Conservation (phyloP, 2,329 filamentous ascomycete genomes). For the Penicillium sp. region DNA sequence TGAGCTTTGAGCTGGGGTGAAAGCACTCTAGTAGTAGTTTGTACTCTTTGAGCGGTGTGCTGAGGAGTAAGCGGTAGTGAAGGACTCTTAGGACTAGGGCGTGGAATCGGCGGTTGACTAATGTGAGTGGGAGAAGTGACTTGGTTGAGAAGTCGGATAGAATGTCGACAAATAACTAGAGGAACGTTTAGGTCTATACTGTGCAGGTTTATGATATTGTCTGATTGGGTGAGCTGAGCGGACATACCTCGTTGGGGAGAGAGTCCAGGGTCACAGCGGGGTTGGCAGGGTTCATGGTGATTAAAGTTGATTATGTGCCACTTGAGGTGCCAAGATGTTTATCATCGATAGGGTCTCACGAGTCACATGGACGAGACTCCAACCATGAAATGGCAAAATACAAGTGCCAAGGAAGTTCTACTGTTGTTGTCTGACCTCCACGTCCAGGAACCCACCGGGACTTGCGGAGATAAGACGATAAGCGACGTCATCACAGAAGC, state of each 20-base stretch:
- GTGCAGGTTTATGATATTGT: not conserved
- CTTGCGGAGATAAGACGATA: not conserved
- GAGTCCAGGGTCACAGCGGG: slow-evolving; percentile 21
- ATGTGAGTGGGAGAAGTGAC: slow-evolving; percentile 55
- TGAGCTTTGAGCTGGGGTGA: slow-evolving; percentile 65
- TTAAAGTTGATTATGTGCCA: not conserved
- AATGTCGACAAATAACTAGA: slow-evolving; percentile 51
- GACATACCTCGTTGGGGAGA: slow-evolving; percentile 38
- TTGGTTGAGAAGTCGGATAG: slow-evolving; percentile 49
- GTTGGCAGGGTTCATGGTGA: slow-evolving; percentile 14
- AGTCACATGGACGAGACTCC: not conserved
- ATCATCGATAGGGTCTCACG: not conserved
- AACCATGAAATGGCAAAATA: not conserved
- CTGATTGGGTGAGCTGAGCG: not conserved
- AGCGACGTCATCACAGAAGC: not conserved
- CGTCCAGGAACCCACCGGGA: not conserved
- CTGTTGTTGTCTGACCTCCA: not conserved
- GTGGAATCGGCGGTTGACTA: slow-evolving; percentile 61
- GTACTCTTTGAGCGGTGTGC: slow-evolving; percentile 57
- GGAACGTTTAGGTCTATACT: not conserved
- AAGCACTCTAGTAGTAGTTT: slow-evolving; percentile 74
- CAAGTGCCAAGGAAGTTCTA: not conserved
- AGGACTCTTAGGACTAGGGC: slow-evolving; percentile 61
- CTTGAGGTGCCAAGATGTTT: not conserved
- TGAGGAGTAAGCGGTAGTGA: slow-evolving; percentile 59